Percentiles rank a stretch among this genome's conserved stretches.
Evolutionary conservation across 345 rosid species (phyloP).

Genomic region (Aquilaria yunnanensis): DNA sequence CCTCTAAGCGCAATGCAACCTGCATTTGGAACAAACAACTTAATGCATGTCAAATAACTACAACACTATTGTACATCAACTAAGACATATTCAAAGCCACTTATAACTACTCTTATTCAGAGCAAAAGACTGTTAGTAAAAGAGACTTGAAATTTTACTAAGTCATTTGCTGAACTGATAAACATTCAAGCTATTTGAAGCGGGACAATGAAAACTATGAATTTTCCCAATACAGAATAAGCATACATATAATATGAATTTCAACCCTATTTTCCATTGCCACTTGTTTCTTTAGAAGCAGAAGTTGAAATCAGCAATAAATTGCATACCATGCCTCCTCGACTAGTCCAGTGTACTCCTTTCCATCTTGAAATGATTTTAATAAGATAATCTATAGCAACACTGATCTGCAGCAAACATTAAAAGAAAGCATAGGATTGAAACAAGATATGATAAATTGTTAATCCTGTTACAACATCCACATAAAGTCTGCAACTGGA

Average conservation of each 20-base stretch:
- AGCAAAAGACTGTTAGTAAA: too few relatives aligned
- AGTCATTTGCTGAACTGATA: too few relatives aligned
- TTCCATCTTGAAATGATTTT: slow-evolving; percentile 50
- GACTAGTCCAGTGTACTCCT: slow-evolving; percentile 64
- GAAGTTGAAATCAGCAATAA: neutral
- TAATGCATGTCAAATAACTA: too few relatives aligned
- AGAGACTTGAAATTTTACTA: too few relatives aligned
- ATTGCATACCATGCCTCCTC: slow-evolving; percentile 69
- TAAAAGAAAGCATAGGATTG: neutral
- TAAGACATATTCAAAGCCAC: too few relatives aligned
- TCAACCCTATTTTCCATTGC: too few relatives aligned
- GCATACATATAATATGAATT: too few relatives aligned
- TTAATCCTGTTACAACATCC: neutral
- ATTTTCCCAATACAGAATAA: too few relatives aligned
- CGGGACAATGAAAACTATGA: too few relatives aligned
- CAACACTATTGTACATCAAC: too few relatives aligned
- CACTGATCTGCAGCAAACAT: slow-evolving; percentile 35
- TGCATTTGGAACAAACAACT: slow-evolving; percentile 18
- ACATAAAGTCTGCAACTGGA: neutral
- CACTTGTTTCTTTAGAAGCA: neutral
- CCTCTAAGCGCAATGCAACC: slow-evolving; percentile 64
- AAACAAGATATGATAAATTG: neutral
- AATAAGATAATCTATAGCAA: slow-evolving; percentile 42
- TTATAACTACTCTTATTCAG: too few relatives aligned
- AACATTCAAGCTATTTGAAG: too few relatives aligned